Base-by-base conservation (phyloP, 2,329 filamentous ascomycete genomes). In the Fusarium compactum region DNA sequence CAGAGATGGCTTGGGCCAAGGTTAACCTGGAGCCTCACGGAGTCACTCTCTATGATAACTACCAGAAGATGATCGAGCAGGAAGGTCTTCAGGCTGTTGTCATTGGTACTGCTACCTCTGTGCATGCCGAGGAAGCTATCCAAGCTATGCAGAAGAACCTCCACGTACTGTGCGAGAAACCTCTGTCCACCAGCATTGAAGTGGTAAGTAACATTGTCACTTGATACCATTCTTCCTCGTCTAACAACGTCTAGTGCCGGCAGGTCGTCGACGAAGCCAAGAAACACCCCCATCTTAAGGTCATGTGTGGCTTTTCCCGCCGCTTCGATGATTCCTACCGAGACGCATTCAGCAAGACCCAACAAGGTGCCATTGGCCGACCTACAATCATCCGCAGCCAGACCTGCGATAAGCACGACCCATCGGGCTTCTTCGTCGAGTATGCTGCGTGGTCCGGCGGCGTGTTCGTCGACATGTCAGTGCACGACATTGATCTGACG, bases 401-500 rank as follows among this genome's bases (percentile, higher is more conserved):
- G 78, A 92, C 90, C 5, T 91, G 89, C 79, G 90, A 92, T 79
- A 90, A 88, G 76, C 85, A 88, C 66, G 89, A 91, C 70, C 87
- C 89, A 0, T 84, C 84, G 0, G 90, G 90, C 52, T 92, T 91
- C 83, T 92, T 91, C 77, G 89, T 92, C 58, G 82, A 85, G 27
- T 92, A 92, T 78, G 88, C 90, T 15, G 82, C 89, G 70, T 89
- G 87, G 79, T 86, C 82, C 3, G 90, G 90, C 38, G 90, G 90
- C 22, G 90, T 92, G 76, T 92, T 92, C 71, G 90, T 92, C 60
- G 90, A 92, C 81, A 90, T 87, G 80, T 88, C 87, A 54, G 88
- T 92, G 74, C 90, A 92, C 81, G 90, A 92, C 73, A 92, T 92
- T 45, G 78, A 79, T 50, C 74, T 79, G 27, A 73, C 78, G 0